Evolutionary conservation across 495 filamentous ascomycete genomes (phyloP), one percentile per base, ranked within the genome.

Genomic region (Penicillium cinerascens): DNA sequence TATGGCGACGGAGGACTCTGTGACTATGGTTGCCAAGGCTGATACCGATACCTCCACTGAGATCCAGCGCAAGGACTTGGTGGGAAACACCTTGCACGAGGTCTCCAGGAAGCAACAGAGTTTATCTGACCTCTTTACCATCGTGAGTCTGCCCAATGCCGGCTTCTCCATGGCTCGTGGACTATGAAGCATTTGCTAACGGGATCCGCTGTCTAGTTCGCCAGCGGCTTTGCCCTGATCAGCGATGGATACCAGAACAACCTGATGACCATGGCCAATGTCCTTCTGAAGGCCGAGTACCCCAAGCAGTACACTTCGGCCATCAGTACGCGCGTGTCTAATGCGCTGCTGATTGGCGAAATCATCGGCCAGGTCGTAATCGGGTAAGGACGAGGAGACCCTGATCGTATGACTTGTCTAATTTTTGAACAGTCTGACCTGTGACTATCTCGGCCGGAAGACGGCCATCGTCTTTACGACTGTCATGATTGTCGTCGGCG

Each of bases 211-310:
- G 7, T 37, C 4, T 47, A 73, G 64, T 71, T 77, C 37, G 71
- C 72, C 29, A 66, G 72, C 21, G 77, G 77, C n/a, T 73, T 70
- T 49, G 77, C 77, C 7, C 59, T 79, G 17, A 75, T 80, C 48
- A 78, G 74, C 16, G 77, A 80, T 71, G 77, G 77, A 43, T 80
- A 80, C 46, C 76, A 79, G 44, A 79, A 78, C 44, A 78, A 74
- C 37, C 52, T 78, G n/a, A 80, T 79, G 63, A 79, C 77, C 5
- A 79, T 78, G 74, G 69, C 68, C 9, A 80, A 80, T 55, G 77
- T 80, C 23, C 56, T 80, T 8, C 62, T 79, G 54, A 72, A 70
- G 23, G 66, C 68, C 16, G 65, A 78, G 51, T 79, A 79, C 40
- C 68, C 69, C 13, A 69, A 72, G 42, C 44, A 78, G 27, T 78